Evolutionary conservation across 163 green algal genomes (phyloP).

Genomic region (Prototheca stagnorum): DNA sequence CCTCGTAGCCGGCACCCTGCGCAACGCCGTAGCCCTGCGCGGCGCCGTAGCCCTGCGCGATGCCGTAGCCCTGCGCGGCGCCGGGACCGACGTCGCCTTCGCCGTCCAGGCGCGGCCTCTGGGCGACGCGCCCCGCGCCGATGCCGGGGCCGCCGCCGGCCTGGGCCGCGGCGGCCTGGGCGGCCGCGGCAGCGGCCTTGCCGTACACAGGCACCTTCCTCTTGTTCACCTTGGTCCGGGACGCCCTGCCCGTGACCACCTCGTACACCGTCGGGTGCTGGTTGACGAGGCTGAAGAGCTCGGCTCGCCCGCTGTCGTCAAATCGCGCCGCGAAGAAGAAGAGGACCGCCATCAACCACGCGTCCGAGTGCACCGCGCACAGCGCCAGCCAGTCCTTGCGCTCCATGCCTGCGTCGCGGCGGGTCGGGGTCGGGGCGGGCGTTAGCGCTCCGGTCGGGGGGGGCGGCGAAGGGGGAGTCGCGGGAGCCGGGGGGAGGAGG

Average conservation of each 20-base stretch:
- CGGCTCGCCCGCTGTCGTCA: slow-evolving; percentile 39
- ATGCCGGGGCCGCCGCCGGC: too few relatives aligned
- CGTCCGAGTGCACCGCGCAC: slow-evolving; percentile 89
- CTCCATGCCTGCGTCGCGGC: slow-evolving; percentile 27
- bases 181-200: slow-evolving; percentile 3
- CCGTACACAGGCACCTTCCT: slow-evolving; percentile 4
- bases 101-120: too few relatives aligned
- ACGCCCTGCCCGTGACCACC: slow-evolving; percentile 39
- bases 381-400: slow-evolving; percentile 87
- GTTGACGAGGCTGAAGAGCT: slow-evolving; percentile 82
- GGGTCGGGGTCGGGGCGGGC: too few relatives aligned
- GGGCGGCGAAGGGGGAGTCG: too few relatives aligned
- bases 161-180: slow-evolving; percentile 1
- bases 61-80: background rate
- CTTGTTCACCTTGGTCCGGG: slow-evolving; percentile 14
- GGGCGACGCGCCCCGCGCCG: too few relatives aligned
- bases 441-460: too few relatives aligned
- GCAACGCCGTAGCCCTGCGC: background rate
- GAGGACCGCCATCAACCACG: slow-evolving; percentile 83
- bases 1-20: background rate
- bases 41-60: background rate
- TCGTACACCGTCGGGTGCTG: slow-evolving; percentile 71
- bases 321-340: slow-evolving; percentile 92
- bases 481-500: too few relatives aligned
- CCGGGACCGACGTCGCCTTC: too few relatives aligned